Conservation (phyloP, 2,329 filamentous ascomycete species). For the Pseudocercospora eumusae region DNA sequence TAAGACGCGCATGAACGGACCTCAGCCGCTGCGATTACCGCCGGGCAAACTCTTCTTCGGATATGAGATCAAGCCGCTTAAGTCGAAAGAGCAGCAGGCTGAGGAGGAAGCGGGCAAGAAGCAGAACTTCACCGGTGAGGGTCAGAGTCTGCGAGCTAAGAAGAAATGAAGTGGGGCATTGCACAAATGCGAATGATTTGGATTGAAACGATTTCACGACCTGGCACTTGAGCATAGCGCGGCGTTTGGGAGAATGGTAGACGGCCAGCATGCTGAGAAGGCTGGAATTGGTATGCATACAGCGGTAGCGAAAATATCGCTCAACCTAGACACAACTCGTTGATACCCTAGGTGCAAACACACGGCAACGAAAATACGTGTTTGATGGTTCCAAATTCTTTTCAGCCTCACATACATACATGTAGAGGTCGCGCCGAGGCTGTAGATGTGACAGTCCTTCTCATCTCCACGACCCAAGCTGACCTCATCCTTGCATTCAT, state of each 20-base stretch:
- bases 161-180: conserved; percentile 48
- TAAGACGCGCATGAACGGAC: conserved; percentile 67
- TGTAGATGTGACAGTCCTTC: background rate
- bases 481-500: conserved; percentile 5
- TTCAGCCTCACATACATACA: background rate
- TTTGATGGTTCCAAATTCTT: conserved; percentile 1
- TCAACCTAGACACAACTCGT: conserved; percentile 1
- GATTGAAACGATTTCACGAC: conserved; percentile 13
- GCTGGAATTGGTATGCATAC: background rate
- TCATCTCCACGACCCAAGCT: conserved; percentile 7
- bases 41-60: conserved; percentile 96
- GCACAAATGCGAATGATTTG: background rate
- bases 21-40: conserved; percentile 79
- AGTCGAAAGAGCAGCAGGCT: conserved; percentile 71
- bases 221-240: conserved; percentile 1
- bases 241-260: conserved; percentile 6
- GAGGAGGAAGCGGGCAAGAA: conserved; percentile 66
- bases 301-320: background rate
- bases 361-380: background rate
- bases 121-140: conserved; percentile 64
- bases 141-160: conserved; percentile 79
- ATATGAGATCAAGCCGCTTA: conserved; percentile 86
- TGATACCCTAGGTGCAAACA: background rate
- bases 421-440: background rate
- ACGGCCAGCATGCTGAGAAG: background rate